Percentiles rank a stretch among this genome's conserved stretches.
phyloP scores from a whole-genome alignment of 23 red algal genomes.

The Gracilaria vermiculophylla region DNA sequence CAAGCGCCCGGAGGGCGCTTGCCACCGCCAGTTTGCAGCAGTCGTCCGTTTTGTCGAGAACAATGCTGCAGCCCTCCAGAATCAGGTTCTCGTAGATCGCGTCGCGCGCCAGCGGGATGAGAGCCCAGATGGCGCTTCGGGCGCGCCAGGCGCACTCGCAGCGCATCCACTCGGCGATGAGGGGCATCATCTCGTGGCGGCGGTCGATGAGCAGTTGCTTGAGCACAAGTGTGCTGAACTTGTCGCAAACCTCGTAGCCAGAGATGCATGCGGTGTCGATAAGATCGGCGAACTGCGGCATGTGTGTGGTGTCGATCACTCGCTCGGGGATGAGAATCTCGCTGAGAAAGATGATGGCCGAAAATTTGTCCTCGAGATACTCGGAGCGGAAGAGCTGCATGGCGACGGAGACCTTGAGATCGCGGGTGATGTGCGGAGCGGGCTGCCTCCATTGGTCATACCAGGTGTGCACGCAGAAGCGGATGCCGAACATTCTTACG shows the following conservation, averaged over 20 bases:
- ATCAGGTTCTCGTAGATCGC: constrained; percentile 45
- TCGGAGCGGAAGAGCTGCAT: constrained; percentile 18
- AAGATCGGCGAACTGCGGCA: neutral
- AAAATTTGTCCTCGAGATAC: constrained; percentile 45
- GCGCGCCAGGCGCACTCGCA: constrained; percentile 12
- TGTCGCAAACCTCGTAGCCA: constrained; percentile 15
- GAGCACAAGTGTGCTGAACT: constrained; percentile 25
- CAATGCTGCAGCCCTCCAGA: constrained; percentile 22
- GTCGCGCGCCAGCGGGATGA: constrained; percentile 23
- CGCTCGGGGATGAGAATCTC: constrained; percentile 10
- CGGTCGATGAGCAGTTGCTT: constrained; percentile 4
- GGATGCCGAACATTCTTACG: constrained; percentile 38
- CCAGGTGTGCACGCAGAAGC: constrained; percentile 25
- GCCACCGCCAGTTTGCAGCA: constrained; percentile 25
- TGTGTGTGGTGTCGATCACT: neutral
- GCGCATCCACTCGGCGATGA: constrained; percentile 2
- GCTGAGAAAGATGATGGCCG: constrained; percentile 31
- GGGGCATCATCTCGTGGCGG: neutral
- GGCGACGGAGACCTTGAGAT: neutral
- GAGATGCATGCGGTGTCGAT: constrained; percentile 21
- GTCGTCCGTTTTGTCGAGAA: constrained; percentile 16
- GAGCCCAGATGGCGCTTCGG: constrained; percentile 29
- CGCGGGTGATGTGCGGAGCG: neutral
- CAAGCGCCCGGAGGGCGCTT: constrained; percentile 42
- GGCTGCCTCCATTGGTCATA: neutral